Evolutionary conservation across 768 basidiomycete species (phyloP), one percentile per base, ranked within the genome.

Genomic region (Russula emetica): DNA sequence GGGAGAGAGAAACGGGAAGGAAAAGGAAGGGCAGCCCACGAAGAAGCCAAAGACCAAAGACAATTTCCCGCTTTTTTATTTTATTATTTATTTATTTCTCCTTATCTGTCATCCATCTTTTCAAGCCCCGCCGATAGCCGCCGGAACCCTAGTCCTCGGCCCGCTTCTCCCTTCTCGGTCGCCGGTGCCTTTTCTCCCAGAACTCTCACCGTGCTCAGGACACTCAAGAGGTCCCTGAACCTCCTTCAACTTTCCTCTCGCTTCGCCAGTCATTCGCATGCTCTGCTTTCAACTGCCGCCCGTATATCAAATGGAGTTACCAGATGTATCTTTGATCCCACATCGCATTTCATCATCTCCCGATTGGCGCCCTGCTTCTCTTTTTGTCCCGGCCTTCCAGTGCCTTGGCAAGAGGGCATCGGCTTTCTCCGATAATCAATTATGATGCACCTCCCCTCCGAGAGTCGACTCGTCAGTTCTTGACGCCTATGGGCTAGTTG

Each of bases 301-400:
- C 62, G 42, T 24, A 9, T 32, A 20, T 58, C 58, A 54, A 63
- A 63, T 59, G 51, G 57, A 54, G 62, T 53, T 44, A 53, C 52
- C n/a, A 63, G 52, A 63, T 63, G 13, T 28, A 13, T 61, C 56
- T 30, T 26, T 63, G 62, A 63, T 63, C 40, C 40, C 28, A 18
- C 61, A 62, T 62, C 55, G 32, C 53, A 36, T 49, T 32, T 34
- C 55, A 58, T 54, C 56, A 58, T 49, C 50, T 54, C 45, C 52
- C 58, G 57, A 56, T 55, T 63, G 52, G 26, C 62, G 62, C 62
- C 55, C 16, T 34, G 53, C 60, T 40, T n/a, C 60, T 61, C 53
- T 28, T 55, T 55, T 55, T 42, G 55, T 34, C n/a, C 61, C 55
- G 47, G 36, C 54, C 40, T 36, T 14, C 38, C 38, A 18, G 38